Evolutionary conservation across 257 asterid genomes (phyloP), one percentile per base, ranked within the genome.

Genomic region (Pogostemon cablin): DNA sequence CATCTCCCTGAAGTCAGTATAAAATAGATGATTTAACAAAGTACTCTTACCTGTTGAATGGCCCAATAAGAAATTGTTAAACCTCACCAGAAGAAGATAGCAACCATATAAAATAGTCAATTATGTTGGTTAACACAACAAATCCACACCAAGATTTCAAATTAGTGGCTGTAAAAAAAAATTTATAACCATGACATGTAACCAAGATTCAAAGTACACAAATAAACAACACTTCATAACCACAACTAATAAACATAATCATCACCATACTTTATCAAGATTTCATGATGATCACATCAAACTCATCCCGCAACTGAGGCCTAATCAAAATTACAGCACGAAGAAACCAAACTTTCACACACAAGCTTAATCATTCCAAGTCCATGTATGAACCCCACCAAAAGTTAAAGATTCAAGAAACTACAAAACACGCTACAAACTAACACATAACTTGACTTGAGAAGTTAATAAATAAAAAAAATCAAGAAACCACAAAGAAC

Each of bases 1-100:
- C 86, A 76, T 82, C 76, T 82, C 84, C 76, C 71, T 77, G 73
- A 82, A 82, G 77, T 62, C 77, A 4, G 86, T 82, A 35, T 11
- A n/a, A 38, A 79, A 82, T 9, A 82, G 77, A 70, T 82, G 80
- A 79, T 82, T 82, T 70, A 82, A 59, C 76, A 82, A 67, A 39
- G 86, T 82, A 48, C 84, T 79, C 71, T 82, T 82, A 60, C 86
- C 86, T 82, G 78, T 38, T 38, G 47, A 77, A 49, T 43, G 52
- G 8, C 55, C 42, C 59, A 64, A 41, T 4, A 37, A 61, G 25
- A 20, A 46, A 69, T 37, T 44, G 6, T 58, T 50, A 47, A 15
- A 47, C 72, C 3, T 12, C 38, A 62, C 5, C 3, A 59, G 3
- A 4, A 6, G 39, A 6, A 12, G 39, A 34, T 34, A 70, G 10